phyloP scores from a whole-genome alignment of 805 yeast genomes.

The Ogataea saltuana region DNA sequence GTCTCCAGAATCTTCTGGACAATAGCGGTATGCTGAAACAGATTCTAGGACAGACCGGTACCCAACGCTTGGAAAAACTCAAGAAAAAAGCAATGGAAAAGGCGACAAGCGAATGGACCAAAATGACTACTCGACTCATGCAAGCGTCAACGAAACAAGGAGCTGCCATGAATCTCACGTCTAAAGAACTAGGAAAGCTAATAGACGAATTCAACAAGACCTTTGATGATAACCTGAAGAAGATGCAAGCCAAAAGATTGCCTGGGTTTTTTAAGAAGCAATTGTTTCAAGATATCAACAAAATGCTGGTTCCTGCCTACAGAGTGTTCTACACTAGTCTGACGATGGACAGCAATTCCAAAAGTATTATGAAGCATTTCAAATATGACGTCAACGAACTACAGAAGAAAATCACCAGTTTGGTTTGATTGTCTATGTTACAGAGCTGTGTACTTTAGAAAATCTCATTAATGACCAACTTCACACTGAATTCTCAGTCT shows the following conservation, averaged over 20 bases:
- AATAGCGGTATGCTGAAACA: conserved; percentile 47
- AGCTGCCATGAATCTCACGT: conserved; percentile 48
- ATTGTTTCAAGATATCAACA: conserved; percentile 70
- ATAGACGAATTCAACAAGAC: conserved; percentile 68
- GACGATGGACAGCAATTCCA: conserved; percentile 66
- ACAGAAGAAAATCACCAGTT: conserved; percentile 35
- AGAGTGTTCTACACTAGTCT: conserved; percentile 82
- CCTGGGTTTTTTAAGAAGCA: conserved; percentile 50
- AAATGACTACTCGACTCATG: conserved; percentile 72
- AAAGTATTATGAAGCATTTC: conserved; percentile 68
- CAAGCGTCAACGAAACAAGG: conserved; percentile 73
- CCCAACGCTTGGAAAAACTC: conserved; percentile 62
- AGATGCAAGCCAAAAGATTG: conserved; percentile 52
- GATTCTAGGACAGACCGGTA: conserved; percentile 59
- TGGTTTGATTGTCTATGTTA: conserved; percentile 15
- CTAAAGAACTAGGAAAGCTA: conserved; percentile 76
- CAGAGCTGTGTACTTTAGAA: too few species aligned
- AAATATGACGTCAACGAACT: conserved; percentile 55
- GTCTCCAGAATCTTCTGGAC: conserved; percentile 72
- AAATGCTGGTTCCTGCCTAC: conserved; percentile 75
- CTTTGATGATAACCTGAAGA: conserved; percentile 73
- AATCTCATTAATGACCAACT: too few species aligned
- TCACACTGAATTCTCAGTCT: too few species aligned
- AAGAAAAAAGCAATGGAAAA: conserved; percentile 72
- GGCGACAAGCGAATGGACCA: conserved; percentile 79